Evolutionary conservation across 1,284 basidiomycete species (phyloP).

Genomic region (Termitomyces sp.): DNA sequence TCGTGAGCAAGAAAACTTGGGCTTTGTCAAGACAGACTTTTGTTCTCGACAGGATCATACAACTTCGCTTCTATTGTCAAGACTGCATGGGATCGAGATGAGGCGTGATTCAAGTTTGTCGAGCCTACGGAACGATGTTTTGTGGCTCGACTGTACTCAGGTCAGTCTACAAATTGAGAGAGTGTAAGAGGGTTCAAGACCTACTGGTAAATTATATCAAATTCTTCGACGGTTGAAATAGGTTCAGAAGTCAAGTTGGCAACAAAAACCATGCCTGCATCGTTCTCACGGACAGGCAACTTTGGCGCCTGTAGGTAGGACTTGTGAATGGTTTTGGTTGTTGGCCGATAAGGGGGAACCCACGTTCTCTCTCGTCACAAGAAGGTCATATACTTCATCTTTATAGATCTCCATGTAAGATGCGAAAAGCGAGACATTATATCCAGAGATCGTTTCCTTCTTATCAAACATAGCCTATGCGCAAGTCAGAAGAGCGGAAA

Average conservation of each 20-base stretch:
- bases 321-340: slow-evolving; percentile 5
- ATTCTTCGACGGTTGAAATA: slow-evolving; percentile 52
- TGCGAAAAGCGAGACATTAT: slow-evolving; percentile 44
- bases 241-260: slow-evolving; percentile 58
- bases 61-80: slow-evolving; percentile 64
- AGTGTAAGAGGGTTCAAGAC: neutral
- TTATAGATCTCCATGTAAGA: slow-evolving; percentile 88
- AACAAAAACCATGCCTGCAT: slow-evolving; percentile 71
- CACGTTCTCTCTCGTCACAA: slow-evolving; percentile 65
- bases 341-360: neutral
- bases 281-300: slow-evolving; percentile 75
- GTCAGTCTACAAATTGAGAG: neutral
- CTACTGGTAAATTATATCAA: slow-evolving; percentile 60
- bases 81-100: slow-evolving; percentile 81
- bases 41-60: slow-evolving; percentile 41
- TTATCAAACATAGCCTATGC: slow-evolving; percentile 47
- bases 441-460: slow-evolving; percentile 28
- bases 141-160: slow-evolving; percentile 48
- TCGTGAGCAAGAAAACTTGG: neutral
- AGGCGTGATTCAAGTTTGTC: slow-evolving; percentile 74
- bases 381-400: slow-evolving; percentile 79
- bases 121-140: slow-evolving; percentile 77
- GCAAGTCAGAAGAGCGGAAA: slow-evolving; percentile 3
- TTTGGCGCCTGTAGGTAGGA: slow-evolving; percentile 54
- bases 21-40: slow-evolving; percentile 34